phyloP scores from a whole-genome alignment of 1,284 basidiomycete species.

The Rhodotorula sp. region DNA sequence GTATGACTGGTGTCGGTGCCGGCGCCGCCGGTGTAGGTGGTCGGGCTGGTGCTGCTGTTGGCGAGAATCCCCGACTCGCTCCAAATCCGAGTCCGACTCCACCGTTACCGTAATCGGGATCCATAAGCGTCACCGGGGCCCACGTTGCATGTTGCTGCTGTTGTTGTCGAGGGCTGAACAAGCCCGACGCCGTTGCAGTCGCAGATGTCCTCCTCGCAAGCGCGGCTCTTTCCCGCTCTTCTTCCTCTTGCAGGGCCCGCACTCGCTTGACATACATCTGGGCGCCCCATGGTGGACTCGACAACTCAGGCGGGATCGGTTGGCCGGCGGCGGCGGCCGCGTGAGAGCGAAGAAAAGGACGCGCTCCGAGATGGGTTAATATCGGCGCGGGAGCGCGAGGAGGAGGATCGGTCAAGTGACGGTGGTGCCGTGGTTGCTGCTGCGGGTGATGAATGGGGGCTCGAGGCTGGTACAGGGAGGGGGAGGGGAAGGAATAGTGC shows the following conservation, averaged over 20 bases:
- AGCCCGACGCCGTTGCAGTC: no score
- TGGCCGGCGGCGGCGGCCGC: not conserved
- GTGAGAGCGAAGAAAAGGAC: no score
- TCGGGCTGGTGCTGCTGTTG: not conserved
- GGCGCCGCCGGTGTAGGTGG: not conserved
- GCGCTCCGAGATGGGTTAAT: not conserved
- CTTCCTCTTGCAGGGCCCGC: slow-evolving; percentile 11
- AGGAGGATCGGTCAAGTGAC: not conserved
- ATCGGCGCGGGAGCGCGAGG: not conserved
- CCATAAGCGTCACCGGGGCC: not conserved
- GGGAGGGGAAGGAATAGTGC: no score
- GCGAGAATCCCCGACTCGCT: no score
- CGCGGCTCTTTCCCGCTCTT: not conserved
- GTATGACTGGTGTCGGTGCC: not conserved
- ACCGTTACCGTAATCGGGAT: slow-evolving; percentile 9
- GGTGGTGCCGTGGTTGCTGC: not conserved
- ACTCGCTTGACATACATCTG: slow-evolving; percentile 16
- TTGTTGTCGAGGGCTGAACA: not conserved
- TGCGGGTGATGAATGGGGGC: not conserved
- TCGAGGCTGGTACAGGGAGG: not conserved
- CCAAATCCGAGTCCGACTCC: not conserved
- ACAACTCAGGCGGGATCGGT: not conserved
- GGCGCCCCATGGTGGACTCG: slow-evolving; percentile 2
- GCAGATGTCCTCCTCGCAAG: no score
- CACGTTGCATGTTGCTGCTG: not conserved